These are phyloP conservation scores for Solanum hybrid DNA, from an alignment of 305 asterid genomes.

Conservation along the genomic window DNA sequence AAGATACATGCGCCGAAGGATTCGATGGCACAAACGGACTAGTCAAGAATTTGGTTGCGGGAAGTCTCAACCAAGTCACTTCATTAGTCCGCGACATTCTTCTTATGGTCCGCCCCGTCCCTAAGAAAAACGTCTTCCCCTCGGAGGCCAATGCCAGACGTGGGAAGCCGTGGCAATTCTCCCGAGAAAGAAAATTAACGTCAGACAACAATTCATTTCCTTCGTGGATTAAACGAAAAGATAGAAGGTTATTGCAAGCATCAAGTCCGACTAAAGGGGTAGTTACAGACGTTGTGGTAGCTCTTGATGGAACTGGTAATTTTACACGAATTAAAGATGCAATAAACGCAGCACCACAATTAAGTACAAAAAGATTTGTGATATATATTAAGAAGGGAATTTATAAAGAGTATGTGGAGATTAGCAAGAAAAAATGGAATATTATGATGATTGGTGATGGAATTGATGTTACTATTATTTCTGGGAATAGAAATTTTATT, in stretches of 20 bases:
- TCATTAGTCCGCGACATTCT: slow-evolving; percentile 43
- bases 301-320: slow-evolving; percentile 63
- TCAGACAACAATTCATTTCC: slow-evolving; percentile 27
- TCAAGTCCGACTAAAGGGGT: background rate
- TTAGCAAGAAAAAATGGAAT: slow-evolving; percentile 74
- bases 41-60: slow-evolving; percentile 32
- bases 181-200: slow-evolving; percentile 32
- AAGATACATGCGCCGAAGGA: slow-evolving; percentile 78
- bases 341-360: slow-evolving; percentile 43
- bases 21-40: slow-evolving; percentile 57
- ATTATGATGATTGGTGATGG: slow-evolving; percentile 91
- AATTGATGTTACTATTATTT: slow-evolving; percentile 47
- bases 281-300: slow-evolving; percentile 49
- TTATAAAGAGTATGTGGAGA: slow-evolving; percentile 65
- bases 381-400: slow-evolving; percentile 63
- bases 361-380: slow-evolving; percentile 32
- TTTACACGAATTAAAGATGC: slow-evolving; percentile 49
- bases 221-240: slow-evolving; percentile 41
- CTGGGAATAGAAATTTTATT: slow-evolving; percentile 51
- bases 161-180: slow-evolving; percentile 1
- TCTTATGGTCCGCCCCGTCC: slow-evolving; percentile 29
- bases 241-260: slow-evolving; percentile 43
- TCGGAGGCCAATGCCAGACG: background rate
- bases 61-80: slow-evolving; percentile 45
- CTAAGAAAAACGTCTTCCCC: background rate